phyloP scores from a whole-genome alignment of 2,329 filamentous ascomycete species.

The Fusarium tanahbumbuense region DNA sequence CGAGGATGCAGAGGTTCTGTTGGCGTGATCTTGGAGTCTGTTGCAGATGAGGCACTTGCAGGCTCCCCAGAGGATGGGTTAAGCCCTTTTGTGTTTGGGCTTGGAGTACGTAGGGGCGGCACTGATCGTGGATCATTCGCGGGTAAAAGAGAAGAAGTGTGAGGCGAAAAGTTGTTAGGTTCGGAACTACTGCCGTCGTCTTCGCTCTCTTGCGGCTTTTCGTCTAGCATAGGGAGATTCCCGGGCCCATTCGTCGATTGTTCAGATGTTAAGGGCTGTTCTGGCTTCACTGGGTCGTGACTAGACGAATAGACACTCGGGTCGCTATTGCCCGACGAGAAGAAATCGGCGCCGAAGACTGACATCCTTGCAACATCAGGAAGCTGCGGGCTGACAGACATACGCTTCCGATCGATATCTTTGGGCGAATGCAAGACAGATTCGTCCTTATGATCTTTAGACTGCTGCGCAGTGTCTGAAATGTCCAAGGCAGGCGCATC shows the following conservation, averaged over 20 bases:
- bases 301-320: constrained; percentile 8
- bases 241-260: constrained; percentile 5
- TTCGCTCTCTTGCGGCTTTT: constrained; percentile 9
- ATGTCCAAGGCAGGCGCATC: constrained; percentile 6
- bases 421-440: constrained; percentile 18
- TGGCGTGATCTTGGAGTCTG: constrained; percentile 50
- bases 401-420: constrained; percentile 46
- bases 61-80: constrained; percentile 17
- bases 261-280: constrained; percentile 4
- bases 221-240: constrained; percentile 12
- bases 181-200: not conserved
- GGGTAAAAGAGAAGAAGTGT: constrained; percentile 28
- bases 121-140: constrained; percentile 43
- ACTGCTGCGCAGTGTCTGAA: constrained; percentile 5
- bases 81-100: constrained; percentile 41
- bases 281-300: constrained; percentile 30
- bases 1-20: constrained; percentile 60
- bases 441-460: constrained; percentile 11
- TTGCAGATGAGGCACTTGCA: constrained; percentile 8
- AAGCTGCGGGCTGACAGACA: constrained; percentile 67
- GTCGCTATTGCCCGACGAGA: constrained; percentile 53
- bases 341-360: constrained; percentile 69
- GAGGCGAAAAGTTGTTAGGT: not conserved
- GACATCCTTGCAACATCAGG: constrained; percentile 70
- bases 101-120: constrained; percentile 51